Conservation (phyloP, 2,329 filamentous ascomycete genomes). For the Zymoseptoria tritici region DNA sequence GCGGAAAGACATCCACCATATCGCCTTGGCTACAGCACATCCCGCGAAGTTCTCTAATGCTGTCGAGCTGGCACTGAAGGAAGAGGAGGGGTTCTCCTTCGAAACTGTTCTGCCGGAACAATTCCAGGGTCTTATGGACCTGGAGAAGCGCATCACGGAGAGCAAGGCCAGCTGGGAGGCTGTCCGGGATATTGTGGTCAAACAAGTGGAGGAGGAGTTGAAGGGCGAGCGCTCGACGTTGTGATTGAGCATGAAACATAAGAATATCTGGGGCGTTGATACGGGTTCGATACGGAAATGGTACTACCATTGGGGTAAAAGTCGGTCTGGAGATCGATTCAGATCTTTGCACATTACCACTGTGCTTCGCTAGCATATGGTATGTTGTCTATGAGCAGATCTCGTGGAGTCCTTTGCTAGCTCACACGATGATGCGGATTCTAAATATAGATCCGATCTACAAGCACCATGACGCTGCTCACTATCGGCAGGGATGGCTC, state of each 20-base stretch:
- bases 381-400: not conserved
- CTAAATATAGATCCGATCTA: not conserved
- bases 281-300: not conserved
- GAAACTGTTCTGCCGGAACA: constrained; percentile 70
- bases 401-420: not conserved
- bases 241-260: not conserved
- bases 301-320: not conserved
- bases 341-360: not conserved
- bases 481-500: not conserved
- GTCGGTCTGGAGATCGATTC: not conserved
- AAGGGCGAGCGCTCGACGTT: constrained; percentile 1
- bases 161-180: constrained; percentile 64
- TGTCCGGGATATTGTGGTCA: constrained; percentile 67
- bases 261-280: not conserved
- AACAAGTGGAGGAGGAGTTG: constrained; percentile 53
- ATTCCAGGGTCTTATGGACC: constrained; percentile 70
- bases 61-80: constrained; percentile 69
- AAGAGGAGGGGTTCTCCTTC: constrained; percentile 68
- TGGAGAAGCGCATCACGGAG: constrained; percentile 64
- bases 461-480: not conserved
- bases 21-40: constrained; percentile 87
- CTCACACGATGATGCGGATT: not conserved
- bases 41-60: constrained; percentile 89
- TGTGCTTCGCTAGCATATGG: not conserved
- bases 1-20: constrained; percentile 50